Conservation (phyloP, 2,329 filamentous ascomycete species). For the Microcera coccophila region DNA sequence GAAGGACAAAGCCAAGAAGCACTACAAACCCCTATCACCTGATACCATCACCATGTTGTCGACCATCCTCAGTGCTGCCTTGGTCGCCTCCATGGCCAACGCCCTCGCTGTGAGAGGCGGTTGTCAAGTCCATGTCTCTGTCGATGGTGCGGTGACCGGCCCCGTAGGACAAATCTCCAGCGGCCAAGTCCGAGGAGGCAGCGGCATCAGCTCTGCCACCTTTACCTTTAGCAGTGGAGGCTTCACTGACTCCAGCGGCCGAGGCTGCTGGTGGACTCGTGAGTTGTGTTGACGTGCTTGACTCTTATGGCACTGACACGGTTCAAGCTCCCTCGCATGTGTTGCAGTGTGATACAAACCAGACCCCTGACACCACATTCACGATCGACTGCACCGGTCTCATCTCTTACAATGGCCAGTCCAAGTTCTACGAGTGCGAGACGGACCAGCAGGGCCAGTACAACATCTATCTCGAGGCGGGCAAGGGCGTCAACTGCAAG, state of each 20-base stretch:
- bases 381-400: constrained; percentile 49
- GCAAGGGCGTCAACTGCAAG: constrained; percentile 41
- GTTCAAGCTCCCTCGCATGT: constrained; percentile 51
- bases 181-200: constrained; percentile 54
- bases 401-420: constrained; percentile 48
- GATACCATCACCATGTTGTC: constrained; percentile 10
- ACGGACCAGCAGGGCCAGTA: constrained; percentile 49
- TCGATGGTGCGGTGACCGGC: constrained; percentile 48
- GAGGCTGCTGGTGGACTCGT: constrained; percentile 63
- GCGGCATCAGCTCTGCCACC: constrained; percentile 41
- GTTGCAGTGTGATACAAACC: constrained; percentile 58
- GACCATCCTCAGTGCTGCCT: constrained; percentile 11
- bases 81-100: constrained; percentile 15
- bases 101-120: constrained; percentile 14
- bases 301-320: constrained; percentile 2
- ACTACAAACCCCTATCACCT: not conserved
- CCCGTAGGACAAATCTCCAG: constrained; percentile 56
- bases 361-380: constrained; percentile 52
- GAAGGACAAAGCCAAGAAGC: no score
- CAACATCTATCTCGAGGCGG: constrained; percentile 51
- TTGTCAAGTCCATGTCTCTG: constrained; percentile 46
- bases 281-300: constrained; percentile 23
- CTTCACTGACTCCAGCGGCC: constrained; percentile 52
- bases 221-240: constrained; percentile 54
- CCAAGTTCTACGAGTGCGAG: constrained; percentile 58